Evolutionary conservation across 129 eudicot species (phyloP).

Genomic region (Helianthus annuus): DNA sequence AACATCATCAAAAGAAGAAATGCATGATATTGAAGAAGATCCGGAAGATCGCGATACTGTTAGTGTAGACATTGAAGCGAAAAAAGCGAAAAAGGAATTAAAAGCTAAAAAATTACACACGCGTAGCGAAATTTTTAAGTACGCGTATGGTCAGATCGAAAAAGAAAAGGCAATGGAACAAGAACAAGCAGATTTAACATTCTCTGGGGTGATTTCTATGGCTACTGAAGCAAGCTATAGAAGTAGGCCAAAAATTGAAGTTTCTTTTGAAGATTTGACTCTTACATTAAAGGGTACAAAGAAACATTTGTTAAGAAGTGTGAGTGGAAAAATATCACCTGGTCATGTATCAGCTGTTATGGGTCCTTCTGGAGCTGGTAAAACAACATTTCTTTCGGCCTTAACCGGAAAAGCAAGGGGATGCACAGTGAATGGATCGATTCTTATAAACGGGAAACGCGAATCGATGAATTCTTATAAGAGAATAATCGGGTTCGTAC

Average conservation of each 20-base stretch:
- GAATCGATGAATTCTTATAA: constrained; percentile 77
- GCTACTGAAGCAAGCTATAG: constrained; percentile 53
- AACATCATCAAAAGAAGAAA: constrained; percentile 44
- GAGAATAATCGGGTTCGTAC: constrained; percentile 88
- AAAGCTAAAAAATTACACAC: constrained; percentile 65
- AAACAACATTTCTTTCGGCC: constrained; percentile 93
- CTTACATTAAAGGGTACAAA: constrained; percentile 87
- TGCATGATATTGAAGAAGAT: constrained; percentile 63
- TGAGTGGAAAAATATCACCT: constrained; percentile 78
- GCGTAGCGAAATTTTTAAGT: constrained; percentile 74
- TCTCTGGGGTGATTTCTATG: constrained; percentile 77
- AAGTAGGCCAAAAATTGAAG: constrained; percentile 74
- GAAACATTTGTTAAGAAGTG: constrained; percentile 71
- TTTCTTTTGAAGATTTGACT: constrained; percentile 76
- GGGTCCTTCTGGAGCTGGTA: constrained; percentile 99
- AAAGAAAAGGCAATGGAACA: constrained; percentile 87
- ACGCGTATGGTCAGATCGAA: constrained; percentile 87
- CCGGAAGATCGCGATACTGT: constrained; percentile 59
- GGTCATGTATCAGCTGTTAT: constrained; percentile 95
- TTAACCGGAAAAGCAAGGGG: constrained; percentile 88
- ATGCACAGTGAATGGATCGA: constrained; percentile 65
- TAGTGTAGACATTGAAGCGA: constrained; percentile 65
- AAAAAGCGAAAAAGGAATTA: constrained; percentile 43
- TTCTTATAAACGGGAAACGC: constrained; percentile 76
- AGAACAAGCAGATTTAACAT: constrained; percentile 54